Evolutionary conservation across 164 flowering plant genomes (phyloP), one percentile per base, ranked within the genome.

Genomic region (Vitis rotundifolia): DNA sequence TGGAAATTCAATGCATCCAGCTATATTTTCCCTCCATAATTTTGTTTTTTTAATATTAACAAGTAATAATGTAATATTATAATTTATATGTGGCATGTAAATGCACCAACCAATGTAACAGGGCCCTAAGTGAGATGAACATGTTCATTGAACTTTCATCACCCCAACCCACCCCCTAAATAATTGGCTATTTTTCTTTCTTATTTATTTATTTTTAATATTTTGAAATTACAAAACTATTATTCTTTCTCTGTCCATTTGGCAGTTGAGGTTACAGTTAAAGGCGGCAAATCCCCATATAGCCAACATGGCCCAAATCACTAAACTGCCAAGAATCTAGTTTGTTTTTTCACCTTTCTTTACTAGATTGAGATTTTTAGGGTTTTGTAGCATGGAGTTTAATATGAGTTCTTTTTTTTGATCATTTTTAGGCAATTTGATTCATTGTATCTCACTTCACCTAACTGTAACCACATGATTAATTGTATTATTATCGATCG

Each of bases 311-410:
- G 66, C 49, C 61, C 73, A 66, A 51, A 49, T 69, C 73, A 74
- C 61, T 12, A 52, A 61, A 61, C 49, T 66, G 71, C 74, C 78
- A 67, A 76, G 68, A 71, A 67, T 75, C 73, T 70, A 57, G 78
- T 56, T 66, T 16, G 16, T 58, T 63, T 55, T 61, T 22, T 50
- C 44, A 37, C n/a, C 57, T 64, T 71, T 66, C 56, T 52, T 62
- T 71, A 71, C 73, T 72, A 69, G 79, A 77, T 77, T 77, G 63
- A 47, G 68, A 77, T 77, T 54, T 77, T 73, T 72, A 44, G 79
- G 72, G 68, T 13, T 68, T 59, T 52, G 72, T 52, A 59, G 57
- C 49, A 18, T 2, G 28, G 8, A 47, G 54, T 57, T 8, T 22
- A 31, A 65, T 71, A 57, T 18, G 8, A 62, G n/a, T n/a, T 18